Evolutionary conservation across 768 basidiomycete genomes (phyloP), one percentile per base, ranked within the genome.

Genomic region (Pleurotus eryngii): DNA sequence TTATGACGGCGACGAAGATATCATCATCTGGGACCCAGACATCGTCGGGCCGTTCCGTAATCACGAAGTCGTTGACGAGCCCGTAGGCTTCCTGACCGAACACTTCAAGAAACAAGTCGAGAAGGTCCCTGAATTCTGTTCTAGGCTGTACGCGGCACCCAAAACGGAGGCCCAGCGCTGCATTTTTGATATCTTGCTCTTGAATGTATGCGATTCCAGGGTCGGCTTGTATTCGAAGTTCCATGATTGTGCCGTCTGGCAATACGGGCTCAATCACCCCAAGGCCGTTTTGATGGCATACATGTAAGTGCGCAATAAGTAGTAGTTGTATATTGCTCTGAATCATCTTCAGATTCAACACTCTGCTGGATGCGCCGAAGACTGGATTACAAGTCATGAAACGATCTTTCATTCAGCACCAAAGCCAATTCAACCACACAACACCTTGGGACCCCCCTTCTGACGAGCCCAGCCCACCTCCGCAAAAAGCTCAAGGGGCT

Each of bases 1-100:
- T 64, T 83, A 83, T 70, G 89, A 91, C 63, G 89, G 89, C 70
- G 87, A 89, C 58, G 80, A 77, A 37, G 75, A 81, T 0, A 75
- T 83, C 56, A 63, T 82, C 14, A 78, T 81, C 24, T 78, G 77
- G 67, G 65, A 73, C 20, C 70, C 68, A 1, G 63, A 62, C 0
- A 56, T 91, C 12, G 81, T 89, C 0, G 55, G 73, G 7, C 63
- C 66, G 0, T 91, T 91, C 63, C 56, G 59, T n/a, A 79, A 74
- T 45, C 68, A 79, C 7, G 61, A 69, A 0, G 71, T 84, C 20
- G 74, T 73, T 1, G 59, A 69, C 15, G 66, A 76, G 20, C 84
- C 86, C 0, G 3, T 49, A 0, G 62, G 73, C 14, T 68, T 87
- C 46, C 64, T 78, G 14, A 24, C 65, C 0, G 68, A 67, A 0